A percentile compares a stretch with the other conserved stretches of the same genome.
phyloP scores from a whole-genome alignment of 495 filamentous ascomycete species.

The Neurospora cerealis region DNA sequence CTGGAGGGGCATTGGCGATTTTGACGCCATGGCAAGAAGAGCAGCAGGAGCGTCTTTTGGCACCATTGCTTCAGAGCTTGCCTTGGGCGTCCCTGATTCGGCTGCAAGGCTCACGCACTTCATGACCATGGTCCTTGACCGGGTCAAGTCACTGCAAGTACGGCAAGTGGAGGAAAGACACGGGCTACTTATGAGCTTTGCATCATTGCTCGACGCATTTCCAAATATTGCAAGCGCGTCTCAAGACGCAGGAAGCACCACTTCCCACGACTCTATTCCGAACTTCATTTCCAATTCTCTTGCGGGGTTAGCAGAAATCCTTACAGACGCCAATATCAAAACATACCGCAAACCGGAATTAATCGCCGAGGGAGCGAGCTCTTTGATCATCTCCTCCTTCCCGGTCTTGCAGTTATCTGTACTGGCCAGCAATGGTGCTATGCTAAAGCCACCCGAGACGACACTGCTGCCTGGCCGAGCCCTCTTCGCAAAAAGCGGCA shows the following conservation, averaged over 20 bases:
- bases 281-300: not conserved
- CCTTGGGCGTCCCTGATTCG: conserved; percentile 8
- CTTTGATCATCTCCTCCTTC: conserved; percentile 39
- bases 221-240: conserved; percentile 7
- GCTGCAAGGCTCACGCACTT: conserved; percentile 19
- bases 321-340: conserved; percentile 25
- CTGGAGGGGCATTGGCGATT: conserved; percentile 78
- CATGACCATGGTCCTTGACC: conserved; percentile 28
- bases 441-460: not conserved
- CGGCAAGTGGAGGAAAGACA: conserved; percentile 59
- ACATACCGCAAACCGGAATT: conserved; percentile 56
- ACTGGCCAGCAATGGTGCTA: not conserved
- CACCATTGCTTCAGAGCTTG: conserved; percentile 36
- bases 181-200: conserved; percentile 54
- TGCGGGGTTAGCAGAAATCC: conserved; percentile 16
- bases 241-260: not conserved
- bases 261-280: not conserved
- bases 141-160: conserved; percentile 37
- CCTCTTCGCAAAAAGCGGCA: conserved; percentile 7
- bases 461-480: conserved; percentile 12
- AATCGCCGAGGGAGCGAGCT: conserved; percentile 53
- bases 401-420: conserved; percentile 26
- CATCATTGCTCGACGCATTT: conserved; percentile 33
- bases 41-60: conserved; percentile 63
- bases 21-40: conserved; percentile 61